Evolutionary conservation across 208 protist species (phyloP), one percentile per base, ranked within the genome.

Genomic region (Acanthamoeba polyphaga): DNA sequence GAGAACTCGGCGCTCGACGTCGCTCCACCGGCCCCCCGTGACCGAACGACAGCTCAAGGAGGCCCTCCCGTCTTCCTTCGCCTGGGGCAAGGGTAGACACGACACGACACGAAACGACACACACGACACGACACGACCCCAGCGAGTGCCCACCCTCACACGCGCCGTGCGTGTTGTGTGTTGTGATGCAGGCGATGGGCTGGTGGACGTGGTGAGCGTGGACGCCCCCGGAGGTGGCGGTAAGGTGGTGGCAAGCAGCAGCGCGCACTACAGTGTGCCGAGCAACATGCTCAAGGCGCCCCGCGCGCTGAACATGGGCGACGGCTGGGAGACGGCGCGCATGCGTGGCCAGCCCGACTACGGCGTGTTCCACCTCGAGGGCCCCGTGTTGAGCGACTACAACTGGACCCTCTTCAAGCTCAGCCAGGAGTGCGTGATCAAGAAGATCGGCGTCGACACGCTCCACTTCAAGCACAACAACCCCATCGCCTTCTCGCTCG

Each of bases 391-490:
- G 60, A 76, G 60, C 87, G 87, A 76, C 87, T 92, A 58, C 34
- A 92, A 92, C 64, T 92, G 87, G 87, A 92, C 87, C 7, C 19
- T 92, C 38, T 32, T 92, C 87, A 70, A 46, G 34, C 87, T 92
- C 19, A 66, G 62, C 38, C 87, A 74, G 34, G 24, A n/a, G 9
- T 43, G 58, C 19, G 38, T 76, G 27, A 70, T 92, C 87, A 74
- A 49, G 49, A 70, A 66, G 64, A 55, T 92, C 27, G 87, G 55
- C 12, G 34, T 92, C n/a, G 87, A 92, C 87, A 92, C 87, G 27
- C 64, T 92, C 62, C 87, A 92, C 87, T 92, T 92, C 64, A 76
- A 78, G 87, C 32, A 92, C 64, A 92, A 92, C 87, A 15, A 66
- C 87, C 87, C 87, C 6, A 74, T 92, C 24, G 87, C 87, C 38